Evolutionary conservation across 495 filamentous ascomycete genomes (phyloP), one percentile per base, ranked within the genome.

Genomic region (Baudoinia panamericana): DNA sequence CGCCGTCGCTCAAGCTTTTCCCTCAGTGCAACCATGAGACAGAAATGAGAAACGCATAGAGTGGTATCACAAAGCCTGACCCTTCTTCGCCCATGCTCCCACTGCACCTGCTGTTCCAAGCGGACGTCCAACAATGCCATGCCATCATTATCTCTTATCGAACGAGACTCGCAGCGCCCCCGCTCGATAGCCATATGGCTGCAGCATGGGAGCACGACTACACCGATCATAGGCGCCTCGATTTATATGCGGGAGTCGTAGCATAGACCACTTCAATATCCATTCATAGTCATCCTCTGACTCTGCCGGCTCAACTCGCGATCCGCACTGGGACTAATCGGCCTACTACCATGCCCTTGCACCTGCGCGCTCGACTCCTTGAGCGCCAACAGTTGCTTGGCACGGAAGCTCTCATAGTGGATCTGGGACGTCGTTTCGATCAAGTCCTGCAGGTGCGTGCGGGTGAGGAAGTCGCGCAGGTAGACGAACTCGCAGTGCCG

Each of bases 401-500:
- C 88, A 64, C 90, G 88, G 86, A 96, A 99, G 36, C 84, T 92
- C 71, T 99, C 90, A 68, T 99, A 99, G 70, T 99, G 90, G 64
- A 96, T 99, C 69, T 96, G 90, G 51, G 87, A 93, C n/a, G 90
- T 99, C 10, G 90, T 99, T 63, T 93, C 90, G 62, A 99, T 95
- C 41, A 99, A 75, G 54, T 99, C 90, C 69, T 99, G 82, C 39
- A 93, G 70, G 64, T 99, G 90, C 31, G 90, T 87, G 59, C 88
- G 79, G 56, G 84, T 93, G 44, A 99, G 72, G 75, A 99, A 99
- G 71, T 99, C 87, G 54, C 90, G 75, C 39, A 99, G 74, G 62
- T 90, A 94, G 54, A 96, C 80, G 57, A 99, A 99, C 72, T 99
- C 90, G 76, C 90, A 99, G 67, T 99, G 90, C 64, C 78, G 92